Evolutionary conservation across 768 basidiomycete genomes (phyloP).

Genomic region (Russula sp.): DNA sequence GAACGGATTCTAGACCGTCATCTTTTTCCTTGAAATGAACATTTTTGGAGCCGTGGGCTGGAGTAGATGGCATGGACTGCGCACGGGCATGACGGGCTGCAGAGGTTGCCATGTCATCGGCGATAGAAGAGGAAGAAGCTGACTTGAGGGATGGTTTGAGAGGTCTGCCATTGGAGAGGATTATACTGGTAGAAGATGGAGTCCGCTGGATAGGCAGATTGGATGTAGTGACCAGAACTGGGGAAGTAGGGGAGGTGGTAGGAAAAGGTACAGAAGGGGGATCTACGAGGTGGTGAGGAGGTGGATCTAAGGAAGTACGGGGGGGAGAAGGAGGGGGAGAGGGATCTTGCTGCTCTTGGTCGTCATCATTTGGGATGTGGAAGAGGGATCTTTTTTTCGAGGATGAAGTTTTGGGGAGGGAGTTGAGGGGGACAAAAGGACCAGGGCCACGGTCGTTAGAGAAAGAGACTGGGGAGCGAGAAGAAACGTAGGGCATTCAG

Average conservation of each 20-base stretch:
- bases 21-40: conserved; percentile 77
- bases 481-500: conserved; percentile 25
- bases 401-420: conserved; percentile 8
- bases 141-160: conserved; percentile 82
- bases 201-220: conserved; percentile 15
- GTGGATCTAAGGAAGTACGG: neutral
- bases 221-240: neutral
- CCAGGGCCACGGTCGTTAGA: conserved; percentile 21
- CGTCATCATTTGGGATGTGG: conserved; percentile 22
- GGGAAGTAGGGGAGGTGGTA: neutral
- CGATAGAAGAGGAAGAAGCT: conserved; percentile 46
- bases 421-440: conserved; percentile 17
- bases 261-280: conserved; percentile 12
- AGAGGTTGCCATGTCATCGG: conserved; percentile 32
- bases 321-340: conserved; percentile 19
- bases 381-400: conserved; percentile 21
- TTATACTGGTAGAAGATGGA: conserved; percentile 36
- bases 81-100: conserved; percentile 33
- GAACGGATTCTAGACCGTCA: conserved; percentile 54
- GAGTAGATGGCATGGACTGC: conserved; percentile 60
- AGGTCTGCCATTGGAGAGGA: conserved; percentile 73
- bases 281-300: neutral
- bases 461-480: conserved; percentile 20
- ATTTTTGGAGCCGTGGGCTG: conserved; percentile 52
- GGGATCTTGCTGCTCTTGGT: conserved; percentile 18